A percentile compares a stretch with the other conserved stretches of the same genome.
phyloP scores from a whole-genome alignment of 768 basidiomycete species.

The Lactarius tabidus region DNA sequence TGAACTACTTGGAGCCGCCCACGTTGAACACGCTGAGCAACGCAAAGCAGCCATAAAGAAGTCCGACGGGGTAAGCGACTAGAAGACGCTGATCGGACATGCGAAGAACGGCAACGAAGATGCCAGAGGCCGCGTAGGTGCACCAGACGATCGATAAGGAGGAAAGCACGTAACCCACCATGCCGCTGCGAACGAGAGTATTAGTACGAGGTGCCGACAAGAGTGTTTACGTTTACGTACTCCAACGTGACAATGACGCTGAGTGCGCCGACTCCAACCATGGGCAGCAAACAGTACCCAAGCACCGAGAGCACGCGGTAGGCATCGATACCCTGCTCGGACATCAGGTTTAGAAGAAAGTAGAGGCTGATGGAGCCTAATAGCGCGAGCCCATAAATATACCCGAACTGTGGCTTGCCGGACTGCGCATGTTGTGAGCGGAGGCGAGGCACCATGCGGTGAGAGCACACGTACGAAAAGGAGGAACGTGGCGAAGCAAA shows the following conservation, averaged over 20 bases:
- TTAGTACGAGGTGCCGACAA: constrained; percentile 15
- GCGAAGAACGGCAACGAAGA: constrained; percentile 91
- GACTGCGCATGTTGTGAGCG: constrained; percentile 50
- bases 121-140: constrained; percentile 92
- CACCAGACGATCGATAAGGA: constrained; percentile 89
- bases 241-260: constrained; percentile 86
- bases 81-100: constrained; percentile 95
- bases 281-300: constrained; percentile 93
- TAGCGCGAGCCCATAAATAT: constrained; percentile 97
- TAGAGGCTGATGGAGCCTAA: constrained; percentile 91
- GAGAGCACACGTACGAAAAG: constrained; percentile 65
- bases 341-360: constrained; percentile 95
- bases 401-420: constrained; percentile 97
- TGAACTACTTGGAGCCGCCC: constrained; percentile 29
- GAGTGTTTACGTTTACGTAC: constrained; percentile 52
- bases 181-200: constrained; percentile 46
- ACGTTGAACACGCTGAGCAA: constrained; percentile 86
- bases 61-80: constrained; percentile 93
- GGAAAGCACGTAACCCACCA: constrained; percentile 82
- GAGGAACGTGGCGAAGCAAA: constrained; percentile 90
- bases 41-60: constrained; percentile 93
- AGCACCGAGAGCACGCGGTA: constrained; percentile 93
- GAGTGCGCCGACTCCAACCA: constrained; percentile 90
- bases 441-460: not conserved
- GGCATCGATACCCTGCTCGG: constrained; percentile 89